Percentiles rank a stretch among this genome's conserved stretches.
phyloP scores from a whole-genome alignment of 2,329 filamentous ascomycete genomes.

The Sporothrix euskadiensis region DNA sequence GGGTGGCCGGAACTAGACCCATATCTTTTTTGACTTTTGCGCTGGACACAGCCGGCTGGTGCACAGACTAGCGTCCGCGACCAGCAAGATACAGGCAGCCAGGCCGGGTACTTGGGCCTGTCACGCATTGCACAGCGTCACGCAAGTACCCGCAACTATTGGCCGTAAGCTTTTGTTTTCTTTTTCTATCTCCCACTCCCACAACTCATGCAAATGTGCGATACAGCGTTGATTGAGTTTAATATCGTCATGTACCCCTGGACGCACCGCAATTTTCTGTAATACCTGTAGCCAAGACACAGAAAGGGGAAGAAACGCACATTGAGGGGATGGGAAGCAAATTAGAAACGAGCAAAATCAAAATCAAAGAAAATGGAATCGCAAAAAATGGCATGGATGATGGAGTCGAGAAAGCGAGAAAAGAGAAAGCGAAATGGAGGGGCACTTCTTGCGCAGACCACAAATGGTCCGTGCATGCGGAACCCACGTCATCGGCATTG shows the following conservation, averaged over 20 bases:
- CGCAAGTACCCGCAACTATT: not conserved
- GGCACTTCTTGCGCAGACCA: not conserved
- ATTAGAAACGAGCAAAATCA: not conserved
- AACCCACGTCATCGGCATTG: conserved; percentile 22
- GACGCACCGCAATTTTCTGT: not conserved
- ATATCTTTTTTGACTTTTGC: not conserved
- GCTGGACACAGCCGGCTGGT: conserved; percentile 3
- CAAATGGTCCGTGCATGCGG: conserved; percentile 8
- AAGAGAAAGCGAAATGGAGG: conserved; percentile 2
- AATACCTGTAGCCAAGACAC: not conserved
- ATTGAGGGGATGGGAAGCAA: not conserved
- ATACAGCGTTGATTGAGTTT: not conserved
- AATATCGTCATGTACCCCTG: not conserved
- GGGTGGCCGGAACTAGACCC: not conserved
- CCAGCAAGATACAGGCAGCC: not conserved
- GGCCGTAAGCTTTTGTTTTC: not conserved
- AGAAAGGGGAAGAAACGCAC: not conserved
- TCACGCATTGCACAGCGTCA: conserved; percentile 4
- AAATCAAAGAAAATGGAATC: not conserved
- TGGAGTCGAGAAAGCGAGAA: not conserved
- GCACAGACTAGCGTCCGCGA: not conserved
- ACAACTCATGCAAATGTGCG: conserved; percentile 6
- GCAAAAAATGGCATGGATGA: not conserved
- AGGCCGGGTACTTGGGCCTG: not conserved
- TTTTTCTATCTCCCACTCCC: not conserved